A percentile compares a stretch with the other conserved stretches of the same genome.
Evolutionary conservation across 257 asterid genomes (phyloP).

Genomic region (Fraxinus excelsior): DNA sequence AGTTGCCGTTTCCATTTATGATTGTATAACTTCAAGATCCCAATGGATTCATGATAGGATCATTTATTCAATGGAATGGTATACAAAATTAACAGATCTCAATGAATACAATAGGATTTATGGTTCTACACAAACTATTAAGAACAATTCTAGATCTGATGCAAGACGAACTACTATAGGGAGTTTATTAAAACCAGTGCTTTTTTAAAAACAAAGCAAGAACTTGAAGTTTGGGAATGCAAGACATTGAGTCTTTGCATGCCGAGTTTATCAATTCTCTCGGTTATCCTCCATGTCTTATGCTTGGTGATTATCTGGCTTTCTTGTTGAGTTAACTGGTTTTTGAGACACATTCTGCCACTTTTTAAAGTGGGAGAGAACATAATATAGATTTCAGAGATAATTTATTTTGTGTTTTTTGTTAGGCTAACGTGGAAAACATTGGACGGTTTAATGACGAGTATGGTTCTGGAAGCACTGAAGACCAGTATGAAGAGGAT

Average conservation of each 20-base stretch:
- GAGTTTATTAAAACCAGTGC: not conserved
- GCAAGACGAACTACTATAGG: too few relatives aligned
- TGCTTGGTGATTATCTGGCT: not conserved
- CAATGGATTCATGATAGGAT: too few relatives aligned
- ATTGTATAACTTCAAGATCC: too few relatives aligned
- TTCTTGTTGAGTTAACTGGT: not conserved
- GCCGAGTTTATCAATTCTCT: not conserved
- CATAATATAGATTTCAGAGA: not conserved
- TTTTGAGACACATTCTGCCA: slow-evolving; percentile 3
- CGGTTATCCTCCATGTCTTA: not conserved
- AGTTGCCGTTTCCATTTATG: too few relatives aligned
- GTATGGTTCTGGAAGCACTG: slow-evolving; percentile 65
- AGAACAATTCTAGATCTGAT: too few relatives aligned
- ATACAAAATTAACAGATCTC: too few relatives aligned
- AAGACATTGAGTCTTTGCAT: not conserved
- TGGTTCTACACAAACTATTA: too few relatives aligned
- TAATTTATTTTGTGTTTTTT: slow-evolving; percentile 14
- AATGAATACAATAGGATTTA: too few relatives aligned
- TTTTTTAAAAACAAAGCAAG: not conserved
- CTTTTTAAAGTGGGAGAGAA: not conserved
- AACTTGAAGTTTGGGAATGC: not conserved
- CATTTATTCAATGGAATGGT: too few relatives aligned
- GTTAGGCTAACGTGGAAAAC: slow-evolving; percentile 66
- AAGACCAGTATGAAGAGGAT: slow-evolving; percentile 49
- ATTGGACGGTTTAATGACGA: slow-evolving; percentile 72